Conservation (phyloP, 192 early-diverging fungal genomes). For the Coemansia sp. region DNA sequence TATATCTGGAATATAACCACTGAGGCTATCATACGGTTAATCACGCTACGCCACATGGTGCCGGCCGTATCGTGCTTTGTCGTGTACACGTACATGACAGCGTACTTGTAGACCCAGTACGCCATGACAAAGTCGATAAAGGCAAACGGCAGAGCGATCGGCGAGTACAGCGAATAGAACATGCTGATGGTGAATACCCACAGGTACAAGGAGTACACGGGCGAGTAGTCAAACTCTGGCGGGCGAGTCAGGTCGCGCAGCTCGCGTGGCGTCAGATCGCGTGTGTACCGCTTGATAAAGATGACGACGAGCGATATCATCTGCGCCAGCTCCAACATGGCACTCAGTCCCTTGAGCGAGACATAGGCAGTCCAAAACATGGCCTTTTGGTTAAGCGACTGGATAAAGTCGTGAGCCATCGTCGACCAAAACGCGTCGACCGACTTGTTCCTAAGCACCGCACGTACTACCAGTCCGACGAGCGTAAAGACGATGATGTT, state of each 20-base stretch:
- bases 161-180: constrained; percentile 70
- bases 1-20: constrained; percentile 67
- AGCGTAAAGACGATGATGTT: constrained; percentile 68
- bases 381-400: constrained; percentile 52
- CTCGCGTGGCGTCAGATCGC: constrained; percentile 67
- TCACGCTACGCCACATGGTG: constrained; percentile 66
- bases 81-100: constrained; percentile 73
- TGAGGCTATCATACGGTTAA: constrained; percentile 69
- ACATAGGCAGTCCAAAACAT: constrained; percentile 79
- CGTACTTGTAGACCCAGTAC: constrained; percentile 71
- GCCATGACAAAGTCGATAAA: constrained; percentile 63
- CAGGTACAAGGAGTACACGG: constrained; percentile 65
- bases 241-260: constrained; percentile 64
- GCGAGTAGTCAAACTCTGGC: constrained; percentile 69
- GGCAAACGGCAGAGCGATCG: constrained; percentile 66
- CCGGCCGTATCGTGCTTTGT: constrained; percentile 72
- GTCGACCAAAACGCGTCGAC: constrained; percentile 37
- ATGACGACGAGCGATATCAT: constrained; percentile 57
- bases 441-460: constrained; percentile 41
- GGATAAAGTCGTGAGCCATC: constrained; percentile 40
- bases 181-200: constrained; percentile 74
- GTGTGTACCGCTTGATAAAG: constrained; percentile 60
- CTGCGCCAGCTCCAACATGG: constrained; percentile 70
- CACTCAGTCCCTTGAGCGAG: constrained; percentile 63
- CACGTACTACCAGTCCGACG: constrained; percentile 35